Evolutionary conservation across 2,329 filamentous ascomycete genomes (phyloP), one percentile per base, ranked within the genome.

Genomic region (Alternaria triticimaculans): DNA sequence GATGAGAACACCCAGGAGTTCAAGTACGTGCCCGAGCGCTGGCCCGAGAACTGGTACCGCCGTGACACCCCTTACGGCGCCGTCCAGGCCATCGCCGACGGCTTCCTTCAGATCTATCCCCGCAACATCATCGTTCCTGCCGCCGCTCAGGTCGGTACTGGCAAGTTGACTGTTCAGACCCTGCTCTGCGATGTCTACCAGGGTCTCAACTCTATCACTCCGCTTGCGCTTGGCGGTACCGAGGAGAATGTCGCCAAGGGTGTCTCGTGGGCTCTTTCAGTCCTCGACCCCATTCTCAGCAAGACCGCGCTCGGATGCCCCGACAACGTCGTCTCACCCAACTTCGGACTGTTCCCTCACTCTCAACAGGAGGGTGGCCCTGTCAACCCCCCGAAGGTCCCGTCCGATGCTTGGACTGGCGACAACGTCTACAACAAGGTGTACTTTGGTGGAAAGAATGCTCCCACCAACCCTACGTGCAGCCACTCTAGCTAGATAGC

Each of bases 41-140:
- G 87, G 58, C 85, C 85, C 0, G 80, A 84, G 49, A 86, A 87
- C 74, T 87, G 84, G 82, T 87, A 84, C 74, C 80, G 81, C 50
- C 77, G 77, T 4, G 77, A 80, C 0, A 76, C 80, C 0, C 84
- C 85, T 51, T 87, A 85, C 62, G 81, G 81, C 23, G 75, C 85
- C 8, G 72, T 84, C 3, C 76, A 70, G 45, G 71, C 76, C 8
- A 58, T 81, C 33, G 69, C 70, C 21, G 76, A 80, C 28, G 77
- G 64, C 6, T 77, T 78, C 57, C 64, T 72, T 9, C 46, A 66
- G 12, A 79, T 80, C 62, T 80, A 80, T 53, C 71, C 78, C 9
- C 68, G 67, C 21, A 78, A 78, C 66, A 72, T 75, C 21, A 72
- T 80, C 46, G 67, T 70, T 1, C 76, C 76, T 54, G 64, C 55